Conservation (phyloP, 2,329 filamentous ascomycete species). For the Calonectria naviculata region DNA sequence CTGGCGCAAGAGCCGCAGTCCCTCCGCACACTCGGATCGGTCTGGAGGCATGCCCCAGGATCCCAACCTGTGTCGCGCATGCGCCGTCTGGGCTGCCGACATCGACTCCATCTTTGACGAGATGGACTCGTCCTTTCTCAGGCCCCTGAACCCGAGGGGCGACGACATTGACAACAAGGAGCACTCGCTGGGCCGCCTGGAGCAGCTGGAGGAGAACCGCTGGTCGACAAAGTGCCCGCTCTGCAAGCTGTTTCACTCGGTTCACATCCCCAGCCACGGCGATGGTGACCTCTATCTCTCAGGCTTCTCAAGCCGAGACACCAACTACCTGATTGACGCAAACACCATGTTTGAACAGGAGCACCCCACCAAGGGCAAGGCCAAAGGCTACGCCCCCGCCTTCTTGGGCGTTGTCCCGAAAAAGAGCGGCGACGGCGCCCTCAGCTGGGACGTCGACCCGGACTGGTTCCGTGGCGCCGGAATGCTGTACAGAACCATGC, state of each 20-base stretch:
- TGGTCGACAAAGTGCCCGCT: slow-evolving; percentile 48
- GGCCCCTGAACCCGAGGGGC: slow-evolving; percentile 40
- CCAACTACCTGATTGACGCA: slow-evolving; percentile 47
- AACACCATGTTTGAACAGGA: slow-evolving; percentile 45
- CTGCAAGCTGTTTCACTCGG: slow-evolving; percentile 47
- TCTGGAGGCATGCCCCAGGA: slow-evolving; percentile 42
- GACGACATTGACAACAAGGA: slow-evolving; percentile 47
- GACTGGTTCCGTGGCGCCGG: slow-evolving; percentile 47
- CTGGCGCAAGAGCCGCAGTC: slow-evolving; percentile 49
- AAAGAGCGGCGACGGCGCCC: slow-evolving; percentile 41
- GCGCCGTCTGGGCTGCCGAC: slow-evolving; percentile 46
- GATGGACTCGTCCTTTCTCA: slow-evolving; percentile 44
- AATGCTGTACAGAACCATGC: slow-evolving; percentile 47
- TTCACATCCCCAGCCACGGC: slow-evolving; percentile 45
- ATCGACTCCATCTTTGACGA: slow-evolving; percentile 47
- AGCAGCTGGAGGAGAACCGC: slow-evolving; percentile 45
- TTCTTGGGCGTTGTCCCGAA: slow-evolving; percentile 48
- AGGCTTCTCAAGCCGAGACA: slow-evolving; percentile 48
- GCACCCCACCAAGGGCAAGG: slow-evolving; percentile 43
- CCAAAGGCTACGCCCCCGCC: slow-evolving; percentile 42
- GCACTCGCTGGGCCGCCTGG: slow-evolving; percentile 41
- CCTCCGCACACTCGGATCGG: slow-evolving; percentile 47
- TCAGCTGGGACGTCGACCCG: slow-evolving; percentile 44
- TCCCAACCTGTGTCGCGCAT: slow-evolving; percentile 44
- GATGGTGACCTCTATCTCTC: slow-evolving; percentile 45